Base-by-base conservation (phyloP, 441 rosid species). In the Bocquillonia castaneifolia region DNA sequence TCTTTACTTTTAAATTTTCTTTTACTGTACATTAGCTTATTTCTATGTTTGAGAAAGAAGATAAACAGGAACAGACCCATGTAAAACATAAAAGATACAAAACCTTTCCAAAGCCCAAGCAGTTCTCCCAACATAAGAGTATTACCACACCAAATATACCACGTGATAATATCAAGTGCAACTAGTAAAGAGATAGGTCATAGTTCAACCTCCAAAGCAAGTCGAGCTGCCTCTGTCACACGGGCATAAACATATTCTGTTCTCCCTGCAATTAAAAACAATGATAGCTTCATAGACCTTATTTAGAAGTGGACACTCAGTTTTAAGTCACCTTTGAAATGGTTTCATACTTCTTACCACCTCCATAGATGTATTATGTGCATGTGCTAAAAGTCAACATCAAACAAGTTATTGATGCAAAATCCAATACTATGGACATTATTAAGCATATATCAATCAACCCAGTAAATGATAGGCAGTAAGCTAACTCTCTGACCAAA, bases 201-300 rank as follows among this genome's bases (percentile, higher is more conserved):
- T 70, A 56, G 64, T 60, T 77, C 52, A 76, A 93, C 98, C 97
- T 89, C 88, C 75, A 86, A 69, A 59, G 95, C 86, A 83, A 77
- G 77, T 71, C 80, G 87, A 78, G 96, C 86, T 55, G 92, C 77
- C 82, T 89, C 93, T 68, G 77, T 87, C 63, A 91, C 83, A 61
- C 64, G 79, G 52, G 82, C 90, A 82, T 84, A 86, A 32, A 89
- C 72, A 76, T 91, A 91, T 74, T 91, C 96, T 57, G 90, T 80
- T 80, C 91, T 91, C 60, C 97, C 99, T 93, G 84, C 75, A 77
- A 77, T 12, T 0, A 29, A 51, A 53, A 29, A 53, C 37, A 48
- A 31, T n/a, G 36, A 55, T 18, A 4, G 1, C 20, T 66, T 50
- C 17, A 36, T 2, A 42, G 32, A n/a, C 52, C 34, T 40, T 37